These are phyloP conservation scores for Cladophialophora carrionii DNA, from an alignment of 2,329 filamentous ascomycete species.

Conservation along the genomic window DNA sequence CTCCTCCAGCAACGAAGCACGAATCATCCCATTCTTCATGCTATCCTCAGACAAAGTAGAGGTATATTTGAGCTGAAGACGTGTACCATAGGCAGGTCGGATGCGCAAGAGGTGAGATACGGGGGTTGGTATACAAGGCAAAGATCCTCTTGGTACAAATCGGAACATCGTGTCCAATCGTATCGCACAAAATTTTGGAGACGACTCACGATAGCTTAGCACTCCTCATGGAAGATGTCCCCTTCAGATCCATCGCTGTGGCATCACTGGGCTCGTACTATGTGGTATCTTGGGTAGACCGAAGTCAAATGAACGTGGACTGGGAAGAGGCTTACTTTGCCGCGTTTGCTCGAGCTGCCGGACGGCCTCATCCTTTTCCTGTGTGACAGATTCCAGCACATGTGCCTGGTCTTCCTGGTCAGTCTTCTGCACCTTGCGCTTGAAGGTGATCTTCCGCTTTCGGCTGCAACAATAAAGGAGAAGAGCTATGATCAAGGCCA, in stretches of 20 bases:
- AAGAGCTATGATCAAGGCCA: conserved; percentile 28
- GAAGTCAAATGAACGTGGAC: conserved; percentile 30
- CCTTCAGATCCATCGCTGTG: conserved; percentile 26
- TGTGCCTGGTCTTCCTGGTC: conserved; percentile 16
- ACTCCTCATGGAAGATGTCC: background rate
- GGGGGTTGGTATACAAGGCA: background rate
- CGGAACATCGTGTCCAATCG: background rate
- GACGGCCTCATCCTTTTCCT: conserved; percentile 20
- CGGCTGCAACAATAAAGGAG: conserved; percentile 28
- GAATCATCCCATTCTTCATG: background rate
- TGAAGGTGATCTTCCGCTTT: conserved; percentile 28
- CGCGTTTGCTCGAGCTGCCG: conserved; percentile 16
- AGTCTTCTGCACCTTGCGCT: conserved; percentile 24
- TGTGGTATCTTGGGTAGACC: conserved; percentile 23
- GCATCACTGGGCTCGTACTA: conserved; percentile 21
- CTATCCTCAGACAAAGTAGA: background rate
- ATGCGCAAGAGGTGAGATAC: background rate
- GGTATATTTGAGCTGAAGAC: no score
- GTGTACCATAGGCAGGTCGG: background rate
- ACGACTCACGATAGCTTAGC: background rate
- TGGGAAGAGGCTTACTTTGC: conserved; percentile 7
- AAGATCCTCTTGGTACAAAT: background rate
- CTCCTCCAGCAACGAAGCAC: background rate
- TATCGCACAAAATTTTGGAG: background rate
- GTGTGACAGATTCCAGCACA: conserved; percentile 10